These are phyloP conservation scores for Escovopsis weberi DNA, from an alignment of 2,329 filamentous ascomycete species.

Conservation along the genomic window DNA sequence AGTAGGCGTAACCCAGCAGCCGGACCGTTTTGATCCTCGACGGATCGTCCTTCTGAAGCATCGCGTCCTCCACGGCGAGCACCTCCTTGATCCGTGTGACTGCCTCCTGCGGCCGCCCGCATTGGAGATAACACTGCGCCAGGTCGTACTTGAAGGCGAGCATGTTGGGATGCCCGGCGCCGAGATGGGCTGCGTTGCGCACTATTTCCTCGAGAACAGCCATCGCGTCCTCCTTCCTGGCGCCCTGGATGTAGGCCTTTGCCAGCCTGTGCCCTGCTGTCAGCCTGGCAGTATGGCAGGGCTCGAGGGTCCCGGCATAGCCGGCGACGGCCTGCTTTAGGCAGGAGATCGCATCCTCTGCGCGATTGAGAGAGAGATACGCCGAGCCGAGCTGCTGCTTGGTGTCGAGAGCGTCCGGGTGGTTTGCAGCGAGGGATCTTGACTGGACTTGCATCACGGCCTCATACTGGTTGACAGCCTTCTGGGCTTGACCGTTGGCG, in stretches of 20 bases:
- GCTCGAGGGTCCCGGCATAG: no score
- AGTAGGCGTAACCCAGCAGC: not conserved
- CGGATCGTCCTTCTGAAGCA: not conserved
- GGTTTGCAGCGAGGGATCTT: not conserved
- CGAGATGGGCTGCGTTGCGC: not conserved
- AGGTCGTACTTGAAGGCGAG: slow-evolving; percentile 3
- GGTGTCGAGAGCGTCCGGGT: not conserved
- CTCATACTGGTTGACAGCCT: no score
- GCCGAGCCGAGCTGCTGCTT: not conserved
- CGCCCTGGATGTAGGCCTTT: no score
- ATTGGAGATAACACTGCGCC: not conserved
- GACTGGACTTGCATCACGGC: no score
- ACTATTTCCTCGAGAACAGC: not conserved
- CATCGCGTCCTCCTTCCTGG: not conserved
- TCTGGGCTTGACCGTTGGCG: no score
- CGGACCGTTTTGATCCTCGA: not conserved
- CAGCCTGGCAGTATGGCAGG: no score
- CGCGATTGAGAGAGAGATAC: not conserved
- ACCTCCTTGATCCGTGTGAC: not conserved
- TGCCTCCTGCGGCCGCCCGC: not conserved
- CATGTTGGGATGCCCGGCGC: not conserved
- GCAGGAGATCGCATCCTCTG: not conserved
- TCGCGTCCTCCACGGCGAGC: not conserved
- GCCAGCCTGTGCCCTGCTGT: no score
- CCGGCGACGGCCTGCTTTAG: no score